A percentile compares a stretch with the other conserved stretches of the same genome.
These are phyloP conservation scores for Artemisia annua DNA, from an alignment of 129 eudicot genomes.

Conservation along the genomic window DNA sequence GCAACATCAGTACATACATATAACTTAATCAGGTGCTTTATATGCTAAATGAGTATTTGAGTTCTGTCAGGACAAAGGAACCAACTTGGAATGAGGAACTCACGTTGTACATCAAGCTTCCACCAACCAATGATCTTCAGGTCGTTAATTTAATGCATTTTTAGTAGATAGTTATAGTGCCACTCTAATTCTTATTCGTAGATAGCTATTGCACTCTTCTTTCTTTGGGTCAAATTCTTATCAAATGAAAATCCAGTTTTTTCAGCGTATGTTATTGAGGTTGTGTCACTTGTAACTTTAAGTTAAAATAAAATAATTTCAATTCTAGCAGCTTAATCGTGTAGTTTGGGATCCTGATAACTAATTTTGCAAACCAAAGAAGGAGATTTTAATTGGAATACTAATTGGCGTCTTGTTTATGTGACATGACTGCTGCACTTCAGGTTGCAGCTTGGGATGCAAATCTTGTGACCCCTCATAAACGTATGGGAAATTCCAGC, in stretches of 20 bases:
- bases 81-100: constrained; percentile 98
- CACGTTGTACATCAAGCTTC: constrained; percentile 63
- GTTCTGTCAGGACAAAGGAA: constrained; percentile 76
- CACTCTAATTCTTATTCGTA: too few species aligned
- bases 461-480: constrained; percentile 91
- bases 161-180: too few species aligned
- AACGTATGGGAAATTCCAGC: constrained; percentile 94
- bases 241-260: too few species aligned
- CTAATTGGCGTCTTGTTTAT: constrained; percentile 1
- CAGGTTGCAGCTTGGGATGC: constrained; percentile 99
- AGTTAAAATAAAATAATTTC: neutral
- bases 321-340: neutral
- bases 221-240: too few species aligned
- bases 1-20: too few species aligned
- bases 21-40: too few species aligned
- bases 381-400: too few species aligned
- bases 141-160: constrained; percentile 20
- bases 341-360: neutral
- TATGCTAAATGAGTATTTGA: constrained; percentile 14
- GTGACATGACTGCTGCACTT: constrained; percentile 19
- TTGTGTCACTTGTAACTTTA: too few species aligned
- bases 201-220: too few species aligned
- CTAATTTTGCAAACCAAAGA: neutral
- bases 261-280: too few species aligned
- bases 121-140: constrained; percentile 68